These are phyloP conservation scores for Reutealis trisperma DNA, from an alignment of 345 rosid genomes.

Conservation along the genomic window DNA sequence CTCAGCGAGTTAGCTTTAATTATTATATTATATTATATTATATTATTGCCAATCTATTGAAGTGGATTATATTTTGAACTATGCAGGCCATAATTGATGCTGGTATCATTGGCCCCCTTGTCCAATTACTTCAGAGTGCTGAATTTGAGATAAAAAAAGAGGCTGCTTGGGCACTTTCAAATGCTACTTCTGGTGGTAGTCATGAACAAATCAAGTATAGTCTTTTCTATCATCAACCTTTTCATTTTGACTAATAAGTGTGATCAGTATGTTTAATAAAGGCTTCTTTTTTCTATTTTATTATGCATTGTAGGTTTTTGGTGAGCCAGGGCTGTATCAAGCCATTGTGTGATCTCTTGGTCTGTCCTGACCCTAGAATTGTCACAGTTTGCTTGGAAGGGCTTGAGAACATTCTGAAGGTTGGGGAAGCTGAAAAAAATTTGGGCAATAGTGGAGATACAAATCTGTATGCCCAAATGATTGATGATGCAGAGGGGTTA, in stretches of 20 bases:
- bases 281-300: background rate
- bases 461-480: constrained; percentile 26
- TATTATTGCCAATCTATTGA: background rate
- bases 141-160: constrained; percentile 35
- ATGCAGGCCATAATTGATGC: constrained; percentile 31
- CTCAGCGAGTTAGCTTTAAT: background rate
- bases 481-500: constrained; percentile 28
- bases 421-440: constrained; percentile 30
- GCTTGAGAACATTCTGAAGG: constrained; percentile 31
- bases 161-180: constrained; percentile 35
- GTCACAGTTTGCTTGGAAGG: constrained; percentile 31
- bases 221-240: background rate
- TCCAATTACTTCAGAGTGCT: constrained; percentile 29
- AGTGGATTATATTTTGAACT: background rate
- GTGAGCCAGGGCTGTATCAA: constrained; percentile 31
- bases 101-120: constrained; percentile 24
- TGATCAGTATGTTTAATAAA: background rate
- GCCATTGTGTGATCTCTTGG: constrained; percentile 31
- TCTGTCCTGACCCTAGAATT: constrained; percentile 29
- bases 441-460: constrained; percentile 19
- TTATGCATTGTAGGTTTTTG: constrained; percentile 20
- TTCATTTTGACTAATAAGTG: background rate
- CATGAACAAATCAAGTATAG: constrained; percentile 33
- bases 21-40: background rate
- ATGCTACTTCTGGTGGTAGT: constrained; percentile 33